phyloP scores from a whole-genome alignment of 2,329 filamentous ascomycete genomes.

The Aphanocladium album region DNA sequence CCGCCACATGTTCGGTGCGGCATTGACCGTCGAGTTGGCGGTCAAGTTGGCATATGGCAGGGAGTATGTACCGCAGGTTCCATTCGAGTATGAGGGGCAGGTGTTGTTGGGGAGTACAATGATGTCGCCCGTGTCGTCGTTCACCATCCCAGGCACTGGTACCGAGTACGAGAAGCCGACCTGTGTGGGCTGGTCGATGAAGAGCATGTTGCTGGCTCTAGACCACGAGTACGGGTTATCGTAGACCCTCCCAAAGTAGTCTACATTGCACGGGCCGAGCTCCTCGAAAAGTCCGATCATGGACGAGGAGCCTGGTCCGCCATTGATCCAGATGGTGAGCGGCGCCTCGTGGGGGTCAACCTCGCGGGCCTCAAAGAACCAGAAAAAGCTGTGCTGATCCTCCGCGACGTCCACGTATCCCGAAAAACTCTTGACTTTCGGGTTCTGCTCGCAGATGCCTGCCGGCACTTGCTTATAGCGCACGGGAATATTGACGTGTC shows the following conservation, averaged over 20 bases:
- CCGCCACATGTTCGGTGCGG: constrained; percentile 58
- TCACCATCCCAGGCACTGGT: constrained; percentile 42
- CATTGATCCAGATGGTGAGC: constrained; percentile 54
- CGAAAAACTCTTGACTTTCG: constrained; percentile 30
- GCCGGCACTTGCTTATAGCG: constrained; percentile 15
- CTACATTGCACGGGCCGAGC: constrained; percentile 33
- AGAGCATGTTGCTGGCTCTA: constrained; percentile 45
- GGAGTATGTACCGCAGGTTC: constrained; percentile 28
- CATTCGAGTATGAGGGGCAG: constrained; percentile 30
- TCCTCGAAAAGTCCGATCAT: constrained; percentile 19
- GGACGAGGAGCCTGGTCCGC: constrained; percentile 46
- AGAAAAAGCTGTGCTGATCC: constrained; percentile 20
- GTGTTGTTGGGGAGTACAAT: constrained; percentile 14
- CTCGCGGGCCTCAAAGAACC: constrained; percentile 25
- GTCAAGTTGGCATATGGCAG: background rate
- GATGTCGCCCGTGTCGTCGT: background rate
- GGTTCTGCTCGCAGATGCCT: constrained; percentile 43
- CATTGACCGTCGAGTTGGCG: constrained; percentile 4
- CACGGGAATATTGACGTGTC: constrained; percentile 18
- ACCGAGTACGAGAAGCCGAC: constrained; percentile 61
- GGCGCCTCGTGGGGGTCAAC: constrained; percentile 21
- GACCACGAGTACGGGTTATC: constrained; percentile 62
- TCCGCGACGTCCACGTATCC: constrained; percentile 47
- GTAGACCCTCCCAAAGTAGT: constrained; percentile 46
- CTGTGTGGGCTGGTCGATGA: constrained; percentile 59